Conservation (phyloP, 495 filamentous ascomycete species). For the Letharia lupina region DNA sequence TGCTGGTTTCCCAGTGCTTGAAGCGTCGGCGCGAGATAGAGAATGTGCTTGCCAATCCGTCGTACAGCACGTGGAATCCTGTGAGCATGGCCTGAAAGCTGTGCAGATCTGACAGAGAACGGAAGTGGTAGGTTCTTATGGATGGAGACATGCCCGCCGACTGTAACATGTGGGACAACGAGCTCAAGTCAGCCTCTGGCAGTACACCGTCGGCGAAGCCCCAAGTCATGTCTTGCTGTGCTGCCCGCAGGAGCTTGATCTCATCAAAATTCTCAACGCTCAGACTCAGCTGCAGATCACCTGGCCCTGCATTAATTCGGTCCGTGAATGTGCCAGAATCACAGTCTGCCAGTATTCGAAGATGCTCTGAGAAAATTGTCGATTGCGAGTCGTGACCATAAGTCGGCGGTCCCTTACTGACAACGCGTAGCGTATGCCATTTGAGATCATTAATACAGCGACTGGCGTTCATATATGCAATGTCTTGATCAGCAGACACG, state of each 20-base stretch:
- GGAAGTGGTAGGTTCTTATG: constrained; percentile 48
- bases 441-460: not conserved
- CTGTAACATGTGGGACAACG: constrained; percentile 47
- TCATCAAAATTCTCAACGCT: constrained; percentile 50
- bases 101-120: constrained; percentile 55
- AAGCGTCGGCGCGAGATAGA: constrained; percentile 76
- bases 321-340: constrained; percentile 65
- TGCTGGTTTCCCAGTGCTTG: constrained; percentile 78
- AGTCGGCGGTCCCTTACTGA: constrained; percentile 32
- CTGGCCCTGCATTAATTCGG: constrained; percentile 66
- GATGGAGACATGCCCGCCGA: constrained; percentile 32
- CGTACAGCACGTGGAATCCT: constrained; percentile 66
- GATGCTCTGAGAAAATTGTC: constrained; percentile 59
- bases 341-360: constrained; percentile 59
- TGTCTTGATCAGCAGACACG: not conserved
- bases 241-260: constrained; percentile 54
- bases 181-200: constrained; percentile 45
- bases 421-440: constrained; percentile 29
- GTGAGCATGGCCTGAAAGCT: constrained; percentile 68
- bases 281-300: constrained; percentile 57
- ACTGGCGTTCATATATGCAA: not conserved
- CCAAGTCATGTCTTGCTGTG: constrained; percentile 60
- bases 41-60: constrained; percentile 63
- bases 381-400: constrained; percentile 39
- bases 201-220: constrained; percentile 57